Evolutionary conservation across 2,329 filamentous ascomycete genomes (phyloP), one percentile per base, ranked within the genome.

Genomic region (Verticillium albo-atrum): DNA sequence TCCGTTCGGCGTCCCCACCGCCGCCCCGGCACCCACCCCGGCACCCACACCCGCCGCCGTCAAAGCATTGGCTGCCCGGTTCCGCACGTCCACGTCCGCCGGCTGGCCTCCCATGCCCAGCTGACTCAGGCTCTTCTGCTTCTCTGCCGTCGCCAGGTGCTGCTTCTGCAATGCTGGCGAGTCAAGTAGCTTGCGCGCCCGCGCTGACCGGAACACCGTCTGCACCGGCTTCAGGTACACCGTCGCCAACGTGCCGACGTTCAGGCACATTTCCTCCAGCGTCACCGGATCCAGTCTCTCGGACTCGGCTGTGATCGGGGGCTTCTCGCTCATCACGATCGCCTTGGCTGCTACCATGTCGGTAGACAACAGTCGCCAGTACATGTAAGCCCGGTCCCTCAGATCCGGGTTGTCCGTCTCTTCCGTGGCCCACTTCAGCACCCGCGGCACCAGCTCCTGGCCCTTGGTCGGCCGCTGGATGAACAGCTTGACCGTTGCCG

Each of bases 391-490:
- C 68, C 95, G 83, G 73, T 99, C 95, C 64, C 95, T 88, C 28
- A 99, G 85, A 74, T 99, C 95, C 0, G 95, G 95, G 74, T 99
- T 97, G 71, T 99, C 95, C n/a, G 94, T 98, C 73, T 98, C 95
- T 73, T 98, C 95, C 0, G 95, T 99, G 4, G 95, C 96, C 94
- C 95, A 98, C 75, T 98, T 98, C 56, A 99, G 80, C 2, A 98
- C 94, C 69, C 92, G 92, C 1, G 94, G 95, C 1, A 99, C 94
- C 6, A 99, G 82, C 57, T 96, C 88, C 69, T 97, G 93, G 27
- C 92, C 95, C 71, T 96, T 96, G 17, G 93, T 97, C 0, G 95
- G 95, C 25, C 95, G 86, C 71, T 98, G 95, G 65, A 99, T 97
- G 76, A 99, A 99, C 2, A 99, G 82, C 74, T 99, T 99, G 35